phyloP scores from a whole-genome alignment of 345 rosid species.

The Dimocarpus longan region DNA sequence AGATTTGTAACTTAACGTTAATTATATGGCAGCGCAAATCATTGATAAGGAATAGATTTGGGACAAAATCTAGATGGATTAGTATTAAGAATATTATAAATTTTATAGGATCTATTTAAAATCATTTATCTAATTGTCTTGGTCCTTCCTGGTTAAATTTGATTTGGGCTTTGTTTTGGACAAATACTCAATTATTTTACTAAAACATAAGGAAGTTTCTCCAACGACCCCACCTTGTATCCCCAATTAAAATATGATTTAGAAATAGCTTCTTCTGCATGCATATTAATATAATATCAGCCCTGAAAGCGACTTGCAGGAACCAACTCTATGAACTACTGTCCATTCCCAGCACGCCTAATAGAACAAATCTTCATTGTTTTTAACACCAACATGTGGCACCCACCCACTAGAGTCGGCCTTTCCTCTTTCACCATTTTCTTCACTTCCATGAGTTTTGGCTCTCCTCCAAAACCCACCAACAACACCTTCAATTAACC shows the following conservation, averaged over 20 bases:
- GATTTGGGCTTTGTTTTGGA: no score
- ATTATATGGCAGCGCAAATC: no score
- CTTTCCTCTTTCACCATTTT: not conserved
- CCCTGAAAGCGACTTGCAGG: constrained; percentile 27
- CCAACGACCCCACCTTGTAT: not conserved
- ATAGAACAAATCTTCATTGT: constrained; percentile 50
- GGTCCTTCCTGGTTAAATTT: no score
- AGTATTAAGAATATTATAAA: no score
- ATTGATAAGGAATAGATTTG: no score
- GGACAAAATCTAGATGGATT: no score
- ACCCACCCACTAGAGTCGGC: constrained; percentile 43
- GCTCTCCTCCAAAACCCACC: not conserved
- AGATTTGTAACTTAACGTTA: no score
- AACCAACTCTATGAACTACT: not conserved
- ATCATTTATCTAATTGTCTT: no score
- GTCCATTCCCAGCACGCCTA: constrained; percentile 32
- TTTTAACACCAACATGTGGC: constrained; percentile 53
- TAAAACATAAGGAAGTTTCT: not conserved
- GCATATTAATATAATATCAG: not conserved
- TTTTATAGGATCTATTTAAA: no score
- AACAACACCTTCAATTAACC: not conserved
- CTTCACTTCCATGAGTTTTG: not conserved
- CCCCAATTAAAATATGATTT: not conserved
- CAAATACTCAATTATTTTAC: no score
- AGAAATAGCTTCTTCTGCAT: constrained; percentile 1